Conservation (phyloP, 2,329 filamentous ascomycete genomes). For the Lachnellula suecica region DNA sequence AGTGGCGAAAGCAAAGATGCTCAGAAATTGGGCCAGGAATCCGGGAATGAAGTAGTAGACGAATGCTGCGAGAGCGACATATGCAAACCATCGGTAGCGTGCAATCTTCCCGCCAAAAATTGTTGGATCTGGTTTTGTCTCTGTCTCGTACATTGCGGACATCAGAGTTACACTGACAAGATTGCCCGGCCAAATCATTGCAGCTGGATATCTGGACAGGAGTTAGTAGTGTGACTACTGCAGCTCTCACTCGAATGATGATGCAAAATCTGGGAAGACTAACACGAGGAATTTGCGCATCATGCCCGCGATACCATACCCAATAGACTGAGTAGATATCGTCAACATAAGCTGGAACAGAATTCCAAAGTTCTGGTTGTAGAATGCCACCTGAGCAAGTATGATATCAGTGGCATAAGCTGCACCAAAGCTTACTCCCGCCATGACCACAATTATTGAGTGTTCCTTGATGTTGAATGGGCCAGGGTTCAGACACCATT, state of each 20-base stretch:
- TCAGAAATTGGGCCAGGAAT: constrained; percentile 66
- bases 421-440: constrained; percentile 63
- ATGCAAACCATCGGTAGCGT: constrained; percentile 34
- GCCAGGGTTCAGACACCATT: constrained; percentile 62
- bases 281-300: constrained; percentile 56
- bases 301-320: constrained; percentile 61
- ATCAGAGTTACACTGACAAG: constrained; percentile 17
- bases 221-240: too few relatives aligned
- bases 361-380: constrained; percentile 4
- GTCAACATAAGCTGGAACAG: background rate
- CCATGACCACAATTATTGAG: constrained; percentile 61
- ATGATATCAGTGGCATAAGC: constrained; percentile 61
- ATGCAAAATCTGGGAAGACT: too few relatives aligned
- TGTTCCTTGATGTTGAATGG: constrained; percentile 71
- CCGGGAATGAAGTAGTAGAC: constrained; percentile 42
- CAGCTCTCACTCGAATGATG: too few relatives aligned
- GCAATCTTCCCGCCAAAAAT: constrained; percentile 53
- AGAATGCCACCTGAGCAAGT: constrained; percentile 53
- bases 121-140: constrained; percentile 45
- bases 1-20: constrained; percentile 67
- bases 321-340: constrained; percentile 37
- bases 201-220: constrained; percentile 41
- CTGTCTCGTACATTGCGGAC: constrained; percentile 56
- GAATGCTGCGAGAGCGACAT: constrained; percentile 50
- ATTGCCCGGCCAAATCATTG: constrained; percentile 17